phyloP scores from a whole-genome alignment of 2,329 filamentous ascomycete species.

The Massarina eburnea region DNA sequence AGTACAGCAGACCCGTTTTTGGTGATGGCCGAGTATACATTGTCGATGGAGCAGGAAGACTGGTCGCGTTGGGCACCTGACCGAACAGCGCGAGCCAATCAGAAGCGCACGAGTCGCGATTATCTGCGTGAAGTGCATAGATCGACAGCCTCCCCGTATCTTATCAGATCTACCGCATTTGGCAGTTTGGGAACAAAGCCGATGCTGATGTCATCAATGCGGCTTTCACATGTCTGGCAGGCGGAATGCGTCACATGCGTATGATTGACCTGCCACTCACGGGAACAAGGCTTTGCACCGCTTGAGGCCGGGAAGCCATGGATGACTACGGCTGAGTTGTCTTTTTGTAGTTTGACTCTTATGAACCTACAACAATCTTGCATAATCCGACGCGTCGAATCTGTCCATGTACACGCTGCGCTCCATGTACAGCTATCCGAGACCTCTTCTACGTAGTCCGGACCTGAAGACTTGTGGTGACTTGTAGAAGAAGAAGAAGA shows the following conservation, averaged over 20 bases:
- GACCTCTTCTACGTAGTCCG: no score
- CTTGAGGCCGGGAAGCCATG: conserved; percentile 3
- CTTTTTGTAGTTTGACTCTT: not conserved
- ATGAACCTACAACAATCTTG: no score
- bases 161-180: not conserved
- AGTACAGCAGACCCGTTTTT: conserved; percentile 46
- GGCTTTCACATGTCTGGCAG: conserved; percentile 15
- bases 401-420: not conserved
- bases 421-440: no score
- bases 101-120: no score
- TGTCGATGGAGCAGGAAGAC: conserved; percentile 17
- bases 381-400: not conserved
- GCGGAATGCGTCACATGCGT: conserved; percentile 12
- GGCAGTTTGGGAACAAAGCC: conserved; percentile 6
- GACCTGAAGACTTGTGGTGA: not conserved
- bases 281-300: not conserved
- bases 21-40: conserved; percentile 37
- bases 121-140: not conserved
- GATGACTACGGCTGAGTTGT: conserved; percentile 15
- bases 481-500: not conserved
- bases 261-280: conserved; percentile 1
- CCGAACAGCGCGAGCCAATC: no score
- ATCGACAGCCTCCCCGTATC: no score
- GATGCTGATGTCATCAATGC: conserved; percentile 7
- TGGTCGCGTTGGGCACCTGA: conserved; percentile 14